Base-by-base conservation (phyloP, 495 filamentous ascomycete species). In the Neurospora intermedia region DNA sequence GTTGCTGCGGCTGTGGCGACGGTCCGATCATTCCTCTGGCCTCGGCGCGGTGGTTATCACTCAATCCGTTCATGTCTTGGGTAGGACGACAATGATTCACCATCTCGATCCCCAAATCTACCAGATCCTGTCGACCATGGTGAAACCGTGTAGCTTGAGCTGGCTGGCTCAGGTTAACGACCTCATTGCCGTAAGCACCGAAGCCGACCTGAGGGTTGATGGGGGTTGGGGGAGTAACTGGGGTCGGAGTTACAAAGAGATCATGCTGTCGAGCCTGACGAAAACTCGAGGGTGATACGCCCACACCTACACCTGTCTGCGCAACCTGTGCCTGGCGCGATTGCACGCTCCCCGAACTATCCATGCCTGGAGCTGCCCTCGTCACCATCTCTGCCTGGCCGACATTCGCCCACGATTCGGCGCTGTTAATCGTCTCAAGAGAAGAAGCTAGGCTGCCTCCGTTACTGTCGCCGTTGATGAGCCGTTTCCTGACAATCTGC, bases 361-460 rank as follows among this genome's bases (percentile, higher is more conserved):
- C 9, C 15, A 38, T 18, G 27, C 27, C 15, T 7, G 27, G 27
- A 66, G 27, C 27, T 15, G 54, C 13, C 4, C 54, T 66, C 27
- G 13, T 66, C 7, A 1, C 54, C 54, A 66, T 66, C 54, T 66
- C 54, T 1, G 54, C 54, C 39, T 69, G 74, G 16, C 66, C 74
- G 16, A 62, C 41, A 13, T 74, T 71, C 8, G 39, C 43, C 74
- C 71, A 73, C 1, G 74, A 75, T 13, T 62, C 40, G 69, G 43
- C 69, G 45, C 74, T 75, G 23, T 69, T 72, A 48, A 69, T 41
- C 6, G 69, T 73, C 20, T 73, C 71, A 7, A 73, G 23, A 18
- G 71, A 73, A 42, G 74, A 75, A 15, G 74, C 46, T n/a, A 71
- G 35, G 42, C 71, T 73, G 69, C 71, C 48, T 23, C 31, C 73